Base-by-base conservation (phyloP, 208 protist genomes). In the Leishmania braziliensis region DNA sequence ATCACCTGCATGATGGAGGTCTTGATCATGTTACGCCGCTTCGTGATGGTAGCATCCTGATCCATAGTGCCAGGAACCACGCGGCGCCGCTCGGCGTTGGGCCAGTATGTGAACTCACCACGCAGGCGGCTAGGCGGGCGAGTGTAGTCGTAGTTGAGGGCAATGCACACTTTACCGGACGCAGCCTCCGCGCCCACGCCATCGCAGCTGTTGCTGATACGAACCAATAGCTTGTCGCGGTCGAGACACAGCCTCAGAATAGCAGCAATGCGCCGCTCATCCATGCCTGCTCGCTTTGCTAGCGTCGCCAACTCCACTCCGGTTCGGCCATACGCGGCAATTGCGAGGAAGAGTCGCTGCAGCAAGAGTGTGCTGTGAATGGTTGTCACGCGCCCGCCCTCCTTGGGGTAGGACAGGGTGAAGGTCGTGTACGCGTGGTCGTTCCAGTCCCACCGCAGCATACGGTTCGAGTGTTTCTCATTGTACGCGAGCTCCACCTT, bases 1-100 rank as follows among this genome's bases (percentile, higher is more conserved):
- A 94, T 89, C 4, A 84, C 75, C 63, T 86, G 81, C 43, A 90
- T 85, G 62, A 91, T 84, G 53, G 53, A 86, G 77, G 60, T 85
- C 85, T 87, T 77, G 33, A 83, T 70, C 65, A 88, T 75, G 36
- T 78, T 56, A 20, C 81, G 84, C n/a, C 74, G 77, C 75, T 82
- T 84, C 33, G 54, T 75, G 36, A 79, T 51, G 33, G 75, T 69
- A 18, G 56, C 18, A 60, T 68, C 70, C 68, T 83, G 63, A 12
- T 83, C 74, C 63, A 33, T 72, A 51, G 54, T 72, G 39, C 76
- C 39, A 58, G 68, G 39, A 66, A 26, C 46, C 73, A 66, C 65
- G 60, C 62, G 79, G 51, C 75, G 63, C 65, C 77, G 79, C n/a
- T 82, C 78, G 39, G 60, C 46, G 62, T 58, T 58, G 43, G 80